Base-by-base conservation (phyloP, 192 early-diverging fungal genomes). In the Umbelopsis sp. region DNA sequence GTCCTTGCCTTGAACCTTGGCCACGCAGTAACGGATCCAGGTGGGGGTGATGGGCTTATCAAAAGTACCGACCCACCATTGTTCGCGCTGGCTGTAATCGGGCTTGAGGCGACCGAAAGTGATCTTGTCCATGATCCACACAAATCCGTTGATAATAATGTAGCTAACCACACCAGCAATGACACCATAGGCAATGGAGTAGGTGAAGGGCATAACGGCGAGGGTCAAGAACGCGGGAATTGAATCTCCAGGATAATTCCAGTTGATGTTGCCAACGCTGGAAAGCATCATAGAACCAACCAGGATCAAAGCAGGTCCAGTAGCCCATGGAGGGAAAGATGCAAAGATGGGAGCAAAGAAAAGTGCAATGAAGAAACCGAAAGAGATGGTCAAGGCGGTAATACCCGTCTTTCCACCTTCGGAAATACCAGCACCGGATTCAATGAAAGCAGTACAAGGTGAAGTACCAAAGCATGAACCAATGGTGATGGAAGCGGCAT, bases 331-430 rank as follows among this genome's bases (percentile, higher is more conserved):
- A 49, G 92, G 93, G 80, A 94, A 90, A 20, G 87, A 86, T 8
- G 92, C 92, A 71, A 93, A 92, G 76, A 94, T 92, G 23, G 93
- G 93, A 0, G 92, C 84, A 69, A 94, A 92, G 84, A 94, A 93
- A 41, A 94, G 77, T 18, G 86, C 82, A 44, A 94, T 74, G 66
- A 94, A 90, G 81, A 94, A 93, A 69, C 85, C 83, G 69, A 93
- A 71, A 3, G 84, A 84, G 16, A 86, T 83, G 6, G 85, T 81
- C 27, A 94, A 80, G 12, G 88, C 89, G 11, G 92, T 90, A 55
- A 94, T 84, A 33, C 93, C 93, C 0, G 93, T 94, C 15, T 84
- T 78, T 12, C 88, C 93, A 47, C 93, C 93, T 76, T 93, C 92
- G 37, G 91, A 85, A 53, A 94, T 90, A 64, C 93, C 93, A 9